Percentiles rank a stretch among this genome's conserved stretches.
Evolutionary conservation across 2,329 filamentous ascomycete genomes (phyloP).

Genomic region (Pseudocercospora pini-densiflorae): DNA sequence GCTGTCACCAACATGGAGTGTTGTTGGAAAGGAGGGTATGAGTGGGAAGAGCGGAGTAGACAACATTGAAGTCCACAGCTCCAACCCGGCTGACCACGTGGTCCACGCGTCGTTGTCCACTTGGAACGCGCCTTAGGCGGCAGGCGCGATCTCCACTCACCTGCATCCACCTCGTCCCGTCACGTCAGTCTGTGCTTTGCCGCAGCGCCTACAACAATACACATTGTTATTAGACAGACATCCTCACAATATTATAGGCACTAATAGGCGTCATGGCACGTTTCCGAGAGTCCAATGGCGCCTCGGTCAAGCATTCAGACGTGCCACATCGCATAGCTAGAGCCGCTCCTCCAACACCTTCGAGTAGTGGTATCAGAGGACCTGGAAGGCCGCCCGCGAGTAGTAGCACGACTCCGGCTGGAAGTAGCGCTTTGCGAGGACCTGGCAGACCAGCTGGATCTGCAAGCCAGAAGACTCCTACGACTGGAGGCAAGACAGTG

Average conservation of each 20-base stretch:
- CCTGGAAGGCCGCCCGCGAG: neutral
- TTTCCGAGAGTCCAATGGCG: neutral
- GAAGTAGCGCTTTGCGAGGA: neutral
- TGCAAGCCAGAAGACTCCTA: conserved; percentile 1
- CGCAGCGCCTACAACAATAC: neutral
- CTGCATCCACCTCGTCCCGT: neutral
- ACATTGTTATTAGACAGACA: neutral
- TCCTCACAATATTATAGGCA: neutral
- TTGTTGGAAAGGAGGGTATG: no score
- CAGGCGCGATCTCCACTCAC: neutral
- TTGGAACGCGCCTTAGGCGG: neutral
- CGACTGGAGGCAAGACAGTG: conserved; percentile 19
- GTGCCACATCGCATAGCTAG: conserved; percentile 7
- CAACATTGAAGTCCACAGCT: no score
- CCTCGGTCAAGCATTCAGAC: conserved; percentile 13
- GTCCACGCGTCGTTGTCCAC: neutral
- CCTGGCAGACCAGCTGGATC: neutral
- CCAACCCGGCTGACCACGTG: no score
- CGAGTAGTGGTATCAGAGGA: conserved; percentile 8
- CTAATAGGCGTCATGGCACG: neutral
- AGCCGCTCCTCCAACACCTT: neutral
- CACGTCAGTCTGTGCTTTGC: neutral
- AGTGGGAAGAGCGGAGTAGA: no score
- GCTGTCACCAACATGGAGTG: no score
- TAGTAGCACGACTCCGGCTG: neutral